phyloP scores from a whole-genome alignment of 78 protist genomes.

The Dictyostelium brefeldianum region DNA sequence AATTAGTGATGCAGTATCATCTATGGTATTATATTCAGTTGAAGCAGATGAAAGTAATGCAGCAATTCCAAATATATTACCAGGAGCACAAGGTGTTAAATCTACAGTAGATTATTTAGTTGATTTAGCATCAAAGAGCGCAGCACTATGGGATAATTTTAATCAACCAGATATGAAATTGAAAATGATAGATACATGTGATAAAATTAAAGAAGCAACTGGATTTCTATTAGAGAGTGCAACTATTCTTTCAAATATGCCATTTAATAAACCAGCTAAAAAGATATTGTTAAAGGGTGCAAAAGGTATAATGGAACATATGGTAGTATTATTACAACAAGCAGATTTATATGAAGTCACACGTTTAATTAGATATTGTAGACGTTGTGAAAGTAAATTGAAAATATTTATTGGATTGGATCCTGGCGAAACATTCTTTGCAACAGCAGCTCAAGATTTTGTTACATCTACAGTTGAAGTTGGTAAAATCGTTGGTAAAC shows the following conservation, averaged over 20 bases:
- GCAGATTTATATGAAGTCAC: slow-evolving; percentile 79
- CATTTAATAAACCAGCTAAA: slow-evolving; percentile 75
- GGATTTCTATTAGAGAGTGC: slow-evolving; percentile 41
- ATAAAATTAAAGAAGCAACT: slow-evolving; percentile 38
- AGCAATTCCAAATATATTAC: slow-evolving; percentile 79
- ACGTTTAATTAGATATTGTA: slow-evolving; percentile 30
- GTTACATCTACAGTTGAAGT: slow-evolving; percentile 52
- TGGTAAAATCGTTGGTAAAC: slow-evolving; percentile 55
- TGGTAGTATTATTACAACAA: slow-evolving; percentile 72
- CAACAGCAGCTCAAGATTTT: slow-evolving; percentile 69
- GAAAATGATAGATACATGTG: slow-evolving; percentile 68
- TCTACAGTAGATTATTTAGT: slow-evolving; percentile 71
- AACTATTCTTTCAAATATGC: slow-evolving; percentile 76
- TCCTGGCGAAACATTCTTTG: slow-evolving; percentile 66
- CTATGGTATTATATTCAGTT: slow-evolving; percentile 75
- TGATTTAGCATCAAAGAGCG: slow-evolving; percentile 57
- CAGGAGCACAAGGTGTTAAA: slow-evolving; percentile 78
- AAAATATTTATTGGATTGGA: slow-evolving; percentile 69
- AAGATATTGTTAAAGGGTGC: slow-evolving; percentile 59
- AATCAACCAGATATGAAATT: slow-evolving; percentile 68
- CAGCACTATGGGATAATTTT: slow-evolving; percentile 64
- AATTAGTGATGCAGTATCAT: slow-evolving; percentile 80
- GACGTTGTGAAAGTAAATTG: slow-evolving; percentile 34
- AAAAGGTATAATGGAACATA: slow-evolving; percentile 81
- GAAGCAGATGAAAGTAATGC: slow-evolving; percentile 80